phyloP scores from a whole-genome alignment of 2,329 filamentous ascomycete species.

The Trematosphaeria pertusa region DNA sequence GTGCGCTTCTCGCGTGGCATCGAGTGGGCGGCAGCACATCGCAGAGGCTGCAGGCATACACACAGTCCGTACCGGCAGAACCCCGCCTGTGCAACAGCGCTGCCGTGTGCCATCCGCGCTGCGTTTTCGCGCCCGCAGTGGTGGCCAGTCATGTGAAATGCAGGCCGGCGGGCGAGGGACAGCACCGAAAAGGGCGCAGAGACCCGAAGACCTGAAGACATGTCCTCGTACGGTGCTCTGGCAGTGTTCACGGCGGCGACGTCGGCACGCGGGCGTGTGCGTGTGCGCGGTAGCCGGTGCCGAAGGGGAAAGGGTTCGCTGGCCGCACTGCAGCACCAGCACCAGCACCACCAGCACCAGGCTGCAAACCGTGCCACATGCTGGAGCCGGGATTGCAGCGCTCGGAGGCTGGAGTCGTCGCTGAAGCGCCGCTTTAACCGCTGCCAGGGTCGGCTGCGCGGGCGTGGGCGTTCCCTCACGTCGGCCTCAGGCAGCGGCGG shows the following conservation, averaged over 20 bases:
- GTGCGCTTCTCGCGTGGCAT: constrained; percentile 6
- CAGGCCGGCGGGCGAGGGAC: background rate
- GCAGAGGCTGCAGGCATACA: constrained; percentile 2
- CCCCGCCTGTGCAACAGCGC: constrained; percentile 1
- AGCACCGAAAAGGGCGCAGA: no score
- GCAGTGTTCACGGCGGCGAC: no score
- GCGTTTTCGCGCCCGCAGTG: constrained; percentile 17
- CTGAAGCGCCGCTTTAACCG: constrained; percentile 26
- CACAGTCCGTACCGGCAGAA: background rate
- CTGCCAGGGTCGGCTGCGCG: constrained; percentile 2
- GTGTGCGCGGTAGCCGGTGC: no score
- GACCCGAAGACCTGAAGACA: no score
- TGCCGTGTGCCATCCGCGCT: constrained; percentile 6
- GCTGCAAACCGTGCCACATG: constrained; percentile 21
- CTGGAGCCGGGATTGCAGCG: constrained; percentile 5
- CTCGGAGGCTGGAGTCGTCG: constrained; percentile 18
- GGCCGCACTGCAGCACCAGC: no score
- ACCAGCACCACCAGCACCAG: no score
- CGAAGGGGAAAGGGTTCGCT: background rate
- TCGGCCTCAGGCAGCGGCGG: constrained; percentile 1
- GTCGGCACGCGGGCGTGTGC: no score
- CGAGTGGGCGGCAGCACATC: background rate
- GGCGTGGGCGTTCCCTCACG: background rate
- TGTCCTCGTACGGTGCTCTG: no score
- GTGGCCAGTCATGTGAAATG: constrained; percentile 19